Conservation (phyloP, 2,329 filamentous ascomycete species). For the Colletotrichum camelliae region DNA sequence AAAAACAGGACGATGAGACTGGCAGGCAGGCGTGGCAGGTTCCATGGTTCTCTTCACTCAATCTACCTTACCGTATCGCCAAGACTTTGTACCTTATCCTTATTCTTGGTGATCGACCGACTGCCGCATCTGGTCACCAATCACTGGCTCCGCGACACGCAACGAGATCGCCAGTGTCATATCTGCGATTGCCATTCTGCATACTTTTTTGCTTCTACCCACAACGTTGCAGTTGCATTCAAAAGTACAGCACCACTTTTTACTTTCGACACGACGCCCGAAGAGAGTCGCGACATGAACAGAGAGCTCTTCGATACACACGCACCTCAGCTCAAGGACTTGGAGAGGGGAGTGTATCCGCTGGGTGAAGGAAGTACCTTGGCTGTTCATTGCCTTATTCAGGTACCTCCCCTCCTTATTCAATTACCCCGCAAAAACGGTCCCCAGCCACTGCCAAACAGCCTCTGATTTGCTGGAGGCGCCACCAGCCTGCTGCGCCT, state of each 20-base stretch:
- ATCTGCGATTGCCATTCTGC: neutral
- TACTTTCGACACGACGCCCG: neutral
- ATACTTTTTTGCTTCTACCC: neutral
- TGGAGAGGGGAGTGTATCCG: neutral
- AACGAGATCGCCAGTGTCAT: neutral
- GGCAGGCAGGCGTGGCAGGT: neutral
- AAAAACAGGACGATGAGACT: neutral
- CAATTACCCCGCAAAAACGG: slow-evolving; percentile 12
- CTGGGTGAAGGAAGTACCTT: neutral
- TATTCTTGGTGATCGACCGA: slow-evolving; percentile 9
- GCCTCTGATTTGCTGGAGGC: neutral
- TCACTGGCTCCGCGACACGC: neutral
- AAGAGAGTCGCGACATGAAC: neutral
- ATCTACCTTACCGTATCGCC: neutral
- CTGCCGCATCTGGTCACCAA: slow-evolving; percentile 6
- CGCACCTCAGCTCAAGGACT: neutral
- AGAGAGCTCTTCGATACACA: neutral
- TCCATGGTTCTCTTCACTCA: neutral
- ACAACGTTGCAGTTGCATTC: neutral
- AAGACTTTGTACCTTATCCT: neutral
- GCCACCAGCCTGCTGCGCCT: neutral
- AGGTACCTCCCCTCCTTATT: neutral
- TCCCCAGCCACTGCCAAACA: neutral
- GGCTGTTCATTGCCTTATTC: neutral
- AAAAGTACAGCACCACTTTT: neutral